These are phyloP conservation scores for Lachancea lanzarotensis DNA, from an alignment of 805 yeast species.

Conservation along the genomic window DNA sequence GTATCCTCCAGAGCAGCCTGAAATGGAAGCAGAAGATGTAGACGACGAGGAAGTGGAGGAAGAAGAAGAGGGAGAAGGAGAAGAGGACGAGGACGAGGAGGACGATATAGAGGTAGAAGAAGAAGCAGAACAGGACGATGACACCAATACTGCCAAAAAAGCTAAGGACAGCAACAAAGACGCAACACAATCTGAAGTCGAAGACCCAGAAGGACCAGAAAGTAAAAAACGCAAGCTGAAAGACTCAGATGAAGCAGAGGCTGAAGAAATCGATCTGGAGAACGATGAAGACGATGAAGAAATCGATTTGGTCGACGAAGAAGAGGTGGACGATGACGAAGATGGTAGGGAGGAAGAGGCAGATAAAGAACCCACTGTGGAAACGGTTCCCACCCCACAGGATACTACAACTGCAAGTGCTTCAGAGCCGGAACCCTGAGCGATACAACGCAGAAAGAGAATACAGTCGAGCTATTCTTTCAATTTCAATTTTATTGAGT, in stretches of 20 bases:
- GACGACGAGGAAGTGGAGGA: conserved; percentile 54
- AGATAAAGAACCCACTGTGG: conserved; percentile 18
- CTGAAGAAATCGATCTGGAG: conserved; percentile 11
- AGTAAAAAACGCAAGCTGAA: conserved; percentile 10
- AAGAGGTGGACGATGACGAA: conserved; percentile 10
- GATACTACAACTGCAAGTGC: conserved; percentile 17
- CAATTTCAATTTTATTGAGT: not conserved
- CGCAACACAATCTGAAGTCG: conserved; percentile 5
- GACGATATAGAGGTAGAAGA: conserved; percentile 22
- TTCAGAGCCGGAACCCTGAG: conserved; percentile 2
- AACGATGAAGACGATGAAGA: conserved; percentile 15
- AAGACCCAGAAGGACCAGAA: conserved; percentile 13
- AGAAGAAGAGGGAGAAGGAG: conserved; percentile 42
- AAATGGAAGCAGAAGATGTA: conserved; percentile 59
- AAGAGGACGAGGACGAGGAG: conserved; percentile 39
- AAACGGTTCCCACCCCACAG: conserved; percentile 24
- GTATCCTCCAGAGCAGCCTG: conserved; percentile 71
- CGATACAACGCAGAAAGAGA: too few relatives aligned
- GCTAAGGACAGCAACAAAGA: conserved; percentile 8
- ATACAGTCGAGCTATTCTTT: too few relatives aligned
- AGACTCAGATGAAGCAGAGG: conserved; percentile 1
- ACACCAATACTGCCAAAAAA: conserved; percentile 26
- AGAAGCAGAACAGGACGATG: conserved; percentile 37
- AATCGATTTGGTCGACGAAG: conserved; percentile 5
- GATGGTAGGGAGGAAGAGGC: conserved; percentile 13